phyloP scores from a whole-genome alignment of 345 rosid species.

The Brassica carinata region DNA sequence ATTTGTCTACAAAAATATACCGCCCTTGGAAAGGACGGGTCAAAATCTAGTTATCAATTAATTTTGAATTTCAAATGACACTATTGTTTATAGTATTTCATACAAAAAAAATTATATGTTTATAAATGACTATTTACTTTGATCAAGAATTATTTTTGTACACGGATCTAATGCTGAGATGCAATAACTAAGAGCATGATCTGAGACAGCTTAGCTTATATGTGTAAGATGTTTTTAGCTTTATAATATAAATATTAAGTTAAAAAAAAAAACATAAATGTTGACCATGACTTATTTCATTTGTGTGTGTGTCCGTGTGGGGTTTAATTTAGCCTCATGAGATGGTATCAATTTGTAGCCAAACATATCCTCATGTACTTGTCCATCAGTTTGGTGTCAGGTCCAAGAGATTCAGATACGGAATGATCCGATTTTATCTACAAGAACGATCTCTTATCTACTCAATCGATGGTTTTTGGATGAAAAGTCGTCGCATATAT shows the following conservation, averaged over 20 bases:
- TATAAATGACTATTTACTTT: background rate
- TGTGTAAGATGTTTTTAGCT: background rate
- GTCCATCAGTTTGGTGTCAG: constrained; percentile 18
- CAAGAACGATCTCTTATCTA: constrained; percentile 17
- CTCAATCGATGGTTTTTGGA: constrained; percentile 9
- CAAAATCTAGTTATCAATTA: background rate
- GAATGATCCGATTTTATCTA: background rate
- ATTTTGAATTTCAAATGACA: background rate
- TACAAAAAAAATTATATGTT: background rate
- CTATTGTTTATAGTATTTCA: background rate
- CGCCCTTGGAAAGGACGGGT: too few relatives aligned
- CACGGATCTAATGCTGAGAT: background rate
- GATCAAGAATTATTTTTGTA: background rate
- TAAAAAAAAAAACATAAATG: background rate
- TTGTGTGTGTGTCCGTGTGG: constrained; percentile 2
- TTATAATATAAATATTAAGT: background rate
- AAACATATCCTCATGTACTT: constrained; percentile 18
- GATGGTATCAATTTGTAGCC: constrained; percentile 20
- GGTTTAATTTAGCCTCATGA: background rate
- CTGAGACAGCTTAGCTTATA: constrained; percentile 2
- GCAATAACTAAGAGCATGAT: constrained; percentile 6
- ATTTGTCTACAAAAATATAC: too few relatives aligned
- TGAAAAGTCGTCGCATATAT: background rate
- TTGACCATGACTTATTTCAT: constrained; percentile 5
- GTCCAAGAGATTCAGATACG: constrained; percentile 20